Base-by-base conservation (phyloP, 768 basidiomycete species). In the Xerocomellus chrysenteron region DNA sequence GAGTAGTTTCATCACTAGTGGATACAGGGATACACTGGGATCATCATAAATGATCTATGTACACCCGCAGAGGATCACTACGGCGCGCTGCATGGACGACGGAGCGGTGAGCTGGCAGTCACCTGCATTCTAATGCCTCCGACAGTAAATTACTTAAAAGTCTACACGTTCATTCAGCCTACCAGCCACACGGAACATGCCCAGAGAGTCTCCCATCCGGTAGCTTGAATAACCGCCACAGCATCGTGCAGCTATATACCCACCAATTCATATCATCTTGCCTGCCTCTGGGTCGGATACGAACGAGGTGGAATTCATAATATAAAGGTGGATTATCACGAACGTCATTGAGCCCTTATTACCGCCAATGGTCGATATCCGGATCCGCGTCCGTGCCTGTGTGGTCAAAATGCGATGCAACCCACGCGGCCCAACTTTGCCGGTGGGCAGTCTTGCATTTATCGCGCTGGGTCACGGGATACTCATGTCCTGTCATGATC, bases 81-180 rank as follows among this genome's bases (percentile, higher is more conserved):
- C 32, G 32, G 32, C 11, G 32, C 30, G 1, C 30, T 32, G 32
- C 32, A 32, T 16, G 16, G 16, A n/a, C 28, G 46, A 19, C n/a
- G 17, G 30, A 13, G 16, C 14, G 21, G 17, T 54, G 53, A 55
- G 54, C 54, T 55, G 54, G 54, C 51, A 24, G 32, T 32, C 32
- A 32, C 32, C 32, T 32, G 32, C 32, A 32, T 32, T 32, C 32
- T 32, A 32, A 32, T 32, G 10, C 32, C 32, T 32, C 32, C 32
- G 32, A 11, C 11, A 32, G 32, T 32, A 32, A 10, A 32, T 32
- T 28, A 28, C 0, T 21, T 21, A 32, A 32, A 32, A 32, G 32
- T 26, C 35, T 37, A 36, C 21, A 49, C 24, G 26, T 17, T 49
- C 24, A 36, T 36, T 36, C 14, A 36, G 13, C 35, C 35, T 36